Evolutionary conservation across 108 stramenopile species (phyloP).

Genomic region (Bacterosira constricta): DNA sequence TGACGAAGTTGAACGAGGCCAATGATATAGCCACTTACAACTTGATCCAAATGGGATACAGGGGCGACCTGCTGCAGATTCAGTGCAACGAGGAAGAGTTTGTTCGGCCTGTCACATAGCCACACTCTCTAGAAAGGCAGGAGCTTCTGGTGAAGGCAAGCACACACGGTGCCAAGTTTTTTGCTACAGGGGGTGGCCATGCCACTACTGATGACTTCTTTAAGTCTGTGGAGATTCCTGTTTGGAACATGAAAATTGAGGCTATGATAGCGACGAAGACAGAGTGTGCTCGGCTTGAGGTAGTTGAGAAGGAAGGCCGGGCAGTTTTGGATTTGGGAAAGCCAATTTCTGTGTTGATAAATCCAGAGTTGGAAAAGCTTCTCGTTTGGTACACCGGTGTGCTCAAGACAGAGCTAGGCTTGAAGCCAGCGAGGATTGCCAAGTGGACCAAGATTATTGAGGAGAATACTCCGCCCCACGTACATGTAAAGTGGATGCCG

Average conservation of each 20-base stretch:
- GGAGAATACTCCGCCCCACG: not conserved
- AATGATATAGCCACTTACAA: not conserved
- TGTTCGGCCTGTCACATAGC: not conserved
- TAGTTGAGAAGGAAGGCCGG: too few species aligned
- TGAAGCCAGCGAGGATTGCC: not conserved
- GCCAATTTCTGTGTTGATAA: too few species aligned
- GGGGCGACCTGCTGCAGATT: not conserved
- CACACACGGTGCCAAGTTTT: slow-evolving; percentile 1
- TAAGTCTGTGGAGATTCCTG: not conserved
- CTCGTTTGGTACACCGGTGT: not conserved
- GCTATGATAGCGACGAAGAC: too few species aligned
- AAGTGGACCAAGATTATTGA: not conserved
- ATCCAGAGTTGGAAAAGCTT: not conserved
- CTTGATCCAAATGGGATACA: not conserved
- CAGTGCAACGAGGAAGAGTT: not conserved
- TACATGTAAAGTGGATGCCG: not conserved
- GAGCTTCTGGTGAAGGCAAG: slow-evolving; percentile 4
- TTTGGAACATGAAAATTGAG: too few species aligned
- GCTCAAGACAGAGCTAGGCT: not conserved
- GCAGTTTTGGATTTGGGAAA: too few species aligned
- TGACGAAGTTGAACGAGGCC: not conserved
- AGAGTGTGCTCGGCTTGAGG: too few species aligned
- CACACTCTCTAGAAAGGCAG: slow-evolving; percentile 4
- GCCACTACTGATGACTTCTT: slow-evolving; percentile 13
- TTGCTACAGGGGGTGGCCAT: slow-evolving; percentile 13